Evolutionary conservation across 2,329 filamentous ascomycete species (phyloP).

Genomic region (Talaromyces amestolkiae): DNA sequence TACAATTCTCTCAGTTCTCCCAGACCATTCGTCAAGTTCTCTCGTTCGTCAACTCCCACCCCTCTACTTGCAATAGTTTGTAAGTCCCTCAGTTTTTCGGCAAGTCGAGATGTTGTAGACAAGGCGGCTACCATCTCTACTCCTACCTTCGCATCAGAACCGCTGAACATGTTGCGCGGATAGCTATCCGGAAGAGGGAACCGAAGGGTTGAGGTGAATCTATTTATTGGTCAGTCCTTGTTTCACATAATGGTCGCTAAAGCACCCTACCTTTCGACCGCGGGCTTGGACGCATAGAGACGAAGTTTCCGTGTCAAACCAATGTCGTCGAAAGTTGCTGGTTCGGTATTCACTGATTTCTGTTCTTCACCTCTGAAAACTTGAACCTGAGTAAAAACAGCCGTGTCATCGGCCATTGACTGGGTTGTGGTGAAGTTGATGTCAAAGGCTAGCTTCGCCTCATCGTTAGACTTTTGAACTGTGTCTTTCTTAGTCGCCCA

Average conservation of each 20-base stretch:
- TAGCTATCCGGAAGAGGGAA: slow-evolving; percentile 84
- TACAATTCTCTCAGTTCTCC: slow-evolving; percentile 84
- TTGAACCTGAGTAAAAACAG: slow-evolving; percentile 38
- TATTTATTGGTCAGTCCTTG: slow-evolving; percentile 20
- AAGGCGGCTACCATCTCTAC: slow-evolving; percentile 56
- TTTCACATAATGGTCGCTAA: not conserved
- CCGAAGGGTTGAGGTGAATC: slow-evolving; percentile 48
- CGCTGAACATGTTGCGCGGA: slow-evolving; percentile 66
- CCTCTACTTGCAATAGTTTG: slow-evolving; percentile 61
- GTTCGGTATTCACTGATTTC: slow-evolving; percentile 21
- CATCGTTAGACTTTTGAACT: slow-evolving; percentile 16
- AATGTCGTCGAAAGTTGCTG: slow-evolving; percentile 24
- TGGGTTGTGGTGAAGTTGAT: slow-evolving; percentile 40
- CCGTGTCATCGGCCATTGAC: slow-evolving; percentile 25
- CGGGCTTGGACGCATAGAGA: slow-evolving; percentile 34
- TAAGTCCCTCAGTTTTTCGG: slow-evolving; percentile 63
- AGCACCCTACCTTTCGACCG: slow-evolving; percentile 32
- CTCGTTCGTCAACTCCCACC: slow-evolving; percentile 74
- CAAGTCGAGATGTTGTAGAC: slow-evolving; percentile 72
- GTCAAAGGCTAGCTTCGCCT: slow-evolving; percentile 33
- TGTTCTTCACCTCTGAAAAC: slow-evolving; percentile 29
- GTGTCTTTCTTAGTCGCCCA: slow-evolving; percentile 12
- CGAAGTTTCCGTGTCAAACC: slow-evolving; percentile 31
- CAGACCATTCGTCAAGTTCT: slow-evolving; percentile 76
- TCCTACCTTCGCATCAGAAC: slow-evolving; percentile 44